These are phyloP conservation scores for Tilletia indica DNA, from an alignment of 1,284 basidiomycete genomes.

Conservation along the genomic window DNA sequence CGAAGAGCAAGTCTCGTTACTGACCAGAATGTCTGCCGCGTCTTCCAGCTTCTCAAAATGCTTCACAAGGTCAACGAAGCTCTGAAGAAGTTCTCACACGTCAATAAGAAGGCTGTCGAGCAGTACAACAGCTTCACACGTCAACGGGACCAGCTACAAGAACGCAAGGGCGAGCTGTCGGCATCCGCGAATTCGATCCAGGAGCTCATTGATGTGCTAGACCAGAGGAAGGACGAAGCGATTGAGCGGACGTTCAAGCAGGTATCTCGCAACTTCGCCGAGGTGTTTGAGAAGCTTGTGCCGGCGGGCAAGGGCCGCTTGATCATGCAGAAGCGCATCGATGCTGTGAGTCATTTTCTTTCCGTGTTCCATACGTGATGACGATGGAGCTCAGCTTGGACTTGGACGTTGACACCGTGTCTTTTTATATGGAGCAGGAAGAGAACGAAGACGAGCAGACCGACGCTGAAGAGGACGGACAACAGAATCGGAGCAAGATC, in stretches of 20 bases:
- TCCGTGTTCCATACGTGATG: background rate
- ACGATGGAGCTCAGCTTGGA: too few species aligned
- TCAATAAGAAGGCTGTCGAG: conserved; percentile 99
- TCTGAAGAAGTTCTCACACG: conserved; percentile 92
- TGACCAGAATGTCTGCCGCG: background rate
- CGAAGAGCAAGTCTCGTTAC: background rate
- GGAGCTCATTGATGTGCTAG: conserved; percentile 89
- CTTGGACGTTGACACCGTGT: background rate
- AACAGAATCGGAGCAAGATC: conserved; percentile 60
- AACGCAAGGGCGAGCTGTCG: conserved; percentile 84
- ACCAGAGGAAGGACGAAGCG: conserved; percentile 96
- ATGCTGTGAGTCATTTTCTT: conserved; percentile 60
- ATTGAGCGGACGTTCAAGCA: conserved; percentile 98
- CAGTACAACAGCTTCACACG: conserved; percentile 97
- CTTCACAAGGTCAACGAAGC: conserved; percentile 86
- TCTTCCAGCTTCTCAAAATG: conserved; percentile 75
- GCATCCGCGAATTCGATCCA: conserved; percentile 83
- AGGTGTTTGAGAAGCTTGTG: conserved; percentile 96
- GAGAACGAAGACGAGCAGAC: conserved; percentile 19
- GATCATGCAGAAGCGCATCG: conserved; percentile 85
- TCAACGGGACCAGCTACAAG: conserved; percentile 84
- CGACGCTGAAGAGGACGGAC: conserved; percentile 17
- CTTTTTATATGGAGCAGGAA: background rate
- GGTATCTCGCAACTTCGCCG: conserved; percentile 92
- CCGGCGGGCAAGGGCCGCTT: conserved; percentile 85